A percentile compares a stretch with the other conserved stretches of the same genome.
phyloP scores from a whole-genome alignment of 768 basidiomycete genomes.

The Collybiopsis luxurians region DNA sequence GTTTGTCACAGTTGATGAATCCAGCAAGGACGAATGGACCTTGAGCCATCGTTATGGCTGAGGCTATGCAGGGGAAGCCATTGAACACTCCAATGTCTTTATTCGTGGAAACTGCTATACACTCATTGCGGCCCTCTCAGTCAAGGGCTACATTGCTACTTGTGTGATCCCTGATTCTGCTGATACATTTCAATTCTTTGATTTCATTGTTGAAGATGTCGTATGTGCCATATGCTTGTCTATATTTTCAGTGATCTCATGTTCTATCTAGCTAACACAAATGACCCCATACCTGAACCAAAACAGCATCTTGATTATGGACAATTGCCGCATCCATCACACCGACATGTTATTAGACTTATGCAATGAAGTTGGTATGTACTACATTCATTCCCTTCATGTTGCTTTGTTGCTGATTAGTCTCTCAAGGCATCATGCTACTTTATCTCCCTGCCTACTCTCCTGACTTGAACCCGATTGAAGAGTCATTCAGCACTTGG shows the following conservation, averaged over 20 bases:
- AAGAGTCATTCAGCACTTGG: constrained; percentile 28
- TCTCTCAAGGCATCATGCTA: constrained; percentile 7
- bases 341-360: constrained; percentile 24
- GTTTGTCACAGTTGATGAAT: constrained; percentile 26
- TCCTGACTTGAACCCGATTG: constrained; percentile 34
- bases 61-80: constrained; percentile 16
- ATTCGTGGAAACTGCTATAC: constrained; percentile 19
- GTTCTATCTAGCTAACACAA: background rate
- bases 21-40: constrained; percentile 27
- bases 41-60: constrained; percentile 21
- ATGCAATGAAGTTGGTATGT: constrained; percentile 21
- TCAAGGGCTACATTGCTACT: constrained; percentile 22
- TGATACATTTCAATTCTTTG: constrained; percentile 23
- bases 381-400: background rate
- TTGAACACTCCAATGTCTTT: constrained; percentile 13
- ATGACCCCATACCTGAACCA: constrained; percentile 29
- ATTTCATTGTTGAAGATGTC: constrained; percentile 26
- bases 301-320: constrained; percentile 30
- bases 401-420: background rate
- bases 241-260: background rate
- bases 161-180: constrained; percentile 24
- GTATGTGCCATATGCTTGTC: constrained; percentile 11
- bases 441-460: constrained; percentile 32
- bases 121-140: constrained; percentile 23
- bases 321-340: constrained; percentile 39